Percentiles rank a stretch among this genome's conserved stretches.
These are phyloP conservation scores for Penstemon davidsonii DNA, from an alignment of 257 asterid genomes.

Conservation along the genomic window DNA sequence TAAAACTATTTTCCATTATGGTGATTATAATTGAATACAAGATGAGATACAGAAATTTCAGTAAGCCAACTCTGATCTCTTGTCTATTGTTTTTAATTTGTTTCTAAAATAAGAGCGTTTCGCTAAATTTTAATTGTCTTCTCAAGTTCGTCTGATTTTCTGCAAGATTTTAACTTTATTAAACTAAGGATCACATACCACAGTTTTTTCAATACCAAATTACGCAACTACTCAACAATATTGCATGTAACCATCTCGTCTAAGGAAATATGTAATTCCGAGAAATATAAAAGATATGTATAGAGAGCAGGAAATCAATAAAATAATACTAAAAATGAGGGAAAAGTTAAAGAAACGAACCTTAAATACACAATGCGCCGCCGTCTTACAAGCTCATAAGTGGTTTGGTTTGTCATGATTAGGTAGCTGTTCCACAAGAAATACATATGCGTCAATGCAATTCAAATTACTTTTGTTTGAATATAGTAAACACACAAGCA, in stretches of 20 bases:
- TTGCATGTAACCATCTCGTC: background rate
- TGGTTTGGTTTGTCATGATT: slow-evolving; percentile 86
- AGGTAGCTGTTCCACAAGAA: slow-evolving; percentile 70
- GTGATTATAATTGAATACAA: too few species aligned
- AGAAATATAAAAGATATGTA: slow-evolving; percentile 3
- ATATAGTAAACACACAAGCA: slow-evolving; percentile 16
- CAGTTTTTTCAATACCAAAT: background rate
- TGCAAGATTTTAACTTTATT: background rate
- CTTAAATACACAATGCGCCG: slow-evolving; percentile 79
- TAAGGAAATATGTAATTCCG: slow-evolving; percentile 6
- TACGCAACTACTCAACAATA: slow-evolving; percentile 9
- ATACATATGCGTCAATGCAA: slow-evolving; percentile 14
- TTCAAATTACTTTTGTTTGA: slow-evolving; percentile 12
- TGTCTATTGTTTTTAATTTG: background rate
- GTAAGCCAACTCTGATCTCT: background rate
- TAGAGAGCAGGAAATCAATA: slow-evolving; percentile 5
- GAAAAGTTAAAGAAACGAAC: slow-evolving; percentile 40
- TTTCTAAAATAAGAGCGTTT: background rate
- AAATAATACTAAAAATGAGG: background rate
- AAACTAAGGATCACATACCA: background rate
- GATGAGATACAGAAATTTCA: too few species aligned
- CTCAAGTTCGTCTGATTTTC: slow-evolving; percentile 3
- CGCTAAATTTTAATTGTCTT: background rate
- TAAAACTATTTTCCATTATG: background rate
- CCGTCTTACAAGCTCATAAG: slow-evolving; percentile 92